A percentile compares a stretch with the other conserved stretches of the same genome.
Evolutionary conservation across 768 basidiomycete species (phyloP).

Genomic region (Gymnopilus junonius): DNA sequence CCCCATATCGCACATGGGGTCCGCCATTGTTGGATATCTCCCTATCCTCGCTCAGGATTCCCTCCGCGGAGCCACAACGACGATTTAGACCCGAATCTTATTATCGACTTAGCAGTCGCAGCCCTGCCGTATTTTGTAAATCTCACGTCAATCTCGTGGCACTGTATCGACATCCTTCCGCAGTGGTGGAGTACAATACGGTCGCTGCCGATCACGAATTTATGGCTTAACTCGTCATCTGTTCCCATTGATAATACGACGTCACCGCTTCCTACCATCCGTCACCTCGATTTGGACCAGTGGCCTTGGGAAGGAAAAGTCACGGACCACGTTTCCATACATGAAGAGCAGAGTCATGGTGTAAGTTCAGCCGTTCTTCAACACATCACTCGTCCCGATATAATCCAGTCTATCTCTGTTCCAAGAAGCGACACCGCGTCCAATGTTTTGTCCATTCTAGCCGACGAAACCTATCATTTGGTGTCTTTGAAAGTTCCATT

Average conservation of each 20-base stretch:
- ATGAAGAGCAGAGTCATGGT: slow-evolving; percentile 34
- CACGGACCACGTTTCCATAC: slow-evolving; percentile 38
- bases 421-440: slow-evolving; percentile 36
- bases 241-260: slow-evolving; percentile 15
- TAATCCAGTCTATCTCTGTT: slow-evolving; percentile 34
- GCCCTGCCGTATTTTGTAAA: slow-evolving; percentile 36
- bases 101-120: slow-evolving; percentile 36
- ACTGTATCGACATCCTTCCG: slow-evolving; percentile 37
- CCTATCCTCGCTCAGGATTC: slow-evolving; percentile 34
- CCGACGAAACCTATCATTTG: slow-evolving; percentile 14
- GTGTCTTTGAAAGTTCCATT: slow-evolving; percentile 27
- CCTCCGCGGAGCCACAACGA: slow-evolving; percentile 33
- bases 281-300: slow-evolving; percentile 37
- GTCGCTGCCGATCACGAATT: slow-evolving; percentile 28
- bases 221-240: slow-evolving; percentile 39
- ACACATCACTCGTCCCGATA: slow-evolving; percentile 31
- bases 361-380: slow-evolving; percentile 30
- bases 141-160: slow-evolving; percentile 36
- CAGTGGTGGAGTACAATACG: slow-evolving; percentile 36
- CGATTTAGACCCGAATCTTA: slow-evolving; percentile 33
- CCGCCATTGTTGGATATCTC: slow-evolving; percentile 39
- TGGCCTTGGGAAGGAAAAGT: slow-evolving; percentile 41
- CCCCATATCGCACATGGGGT: slow-evolving; percentile 38
- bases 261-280: slow-evolving; percentile 19
- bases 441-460: slow-evolving; percentile 29